Base-by-base conservation (phyloP, 208 protist genomes). In the Strigomonas culicis region DNA sequence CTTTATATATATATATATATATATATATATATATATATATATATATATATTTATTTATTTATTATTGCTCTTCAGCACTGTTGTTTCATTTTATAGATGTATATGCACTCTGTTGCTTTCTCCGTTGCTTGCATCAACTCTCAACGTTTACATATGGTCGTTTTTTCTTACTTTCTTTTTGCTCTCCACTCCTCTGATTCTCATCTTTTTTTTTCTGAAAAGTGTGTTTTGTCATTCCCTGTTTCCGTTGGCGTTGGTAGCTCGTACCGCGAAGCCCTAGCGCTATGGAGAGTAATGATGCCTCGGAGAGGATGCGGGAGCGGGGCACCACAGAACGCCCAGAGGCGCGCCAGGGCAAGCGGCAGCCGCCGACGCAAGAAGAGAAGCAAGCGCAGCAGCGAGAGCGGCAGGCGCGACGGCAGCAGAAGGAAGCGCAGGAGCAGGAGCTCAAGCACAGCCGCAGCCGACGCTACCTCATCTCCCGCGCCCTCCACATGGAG, bases 401-500 rank as follows among this genome's bases (percentile, higher is more conserved):
- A 13, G 36, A 41, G 36, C 6, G 36, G 25, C 41, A 47, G 13
- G 19, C 19, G 19, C 41, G 27, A 53, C 27, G 49, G 49, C 49
- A 7, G 21, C 49, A 36, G 31, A 17, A 49, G 31, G 58, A 31
- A 63, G 58, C 8, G 53, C 25, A 19, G 39, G 10, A 19, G 39
- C 7, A 7, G 15, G 39, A 44, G 7, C 7, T 44, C 10, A 19
- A 15, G 21, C 13, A 7, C 6, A 24, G 17, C 24, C 13, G n/a
- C n/a, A n/a, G n/a, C n/a, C n/a, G n/a, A n/a, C n/a, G n/a, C n/a
- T n/a, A n/a, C 32, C 57, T 25, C 11, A 32, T 4, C 15, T 61
- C 41, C 49, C 72, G 57, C 17, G 72, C 76, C 17, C 51, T 83
- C 2, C 43, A 70, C 17, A 6, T 88, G 8, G 87, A 93, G 65